These are phyloP conservation scores for Ophiostoma piceae DNA, from an alignment of 2,329 filamentous ascomycete species.

Conservation along the genomic window DNA sequence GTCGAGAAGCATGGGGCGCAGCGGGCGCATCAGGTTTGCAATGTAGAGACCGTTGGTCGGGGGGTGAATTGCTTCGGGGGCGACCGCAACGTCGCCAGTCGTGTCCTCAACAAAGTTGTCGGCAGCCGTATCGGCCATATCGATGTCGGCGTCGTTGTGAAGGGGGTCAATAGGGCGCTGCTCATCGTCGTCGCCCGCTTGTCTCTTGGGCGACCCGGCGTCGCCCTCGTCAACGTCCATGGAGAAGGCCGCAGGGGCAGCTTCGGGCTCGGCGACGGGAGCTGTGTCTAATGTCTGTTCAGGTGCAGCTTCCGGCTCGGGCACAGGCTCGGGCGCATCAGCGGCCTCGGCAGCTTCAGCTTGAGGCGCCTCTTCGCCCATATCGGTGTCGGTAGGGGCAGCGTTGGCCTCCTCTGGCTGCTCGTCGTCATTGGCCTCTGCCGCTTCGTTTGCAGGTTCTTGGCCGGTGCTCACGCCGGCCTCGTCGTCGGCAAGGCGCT, in stretches of 20 bases:
- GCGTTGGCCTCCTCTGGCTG: background rate
- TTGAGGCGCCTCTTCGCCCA: background rate
- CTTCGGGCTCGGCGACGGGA: background rate
- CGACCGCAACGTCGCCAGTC: constrained; percentile 30
- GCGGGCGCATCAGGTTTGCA: constrained; percentile 79
- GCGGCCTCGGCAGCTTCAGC: background rate
- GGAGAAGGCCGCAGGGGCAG: constrained; percentile 36
- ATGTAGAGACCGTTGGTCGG: constrained; percentile 81
- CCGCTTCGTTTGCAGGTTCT: constrained; percentile 4
- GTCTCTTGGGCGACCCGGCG: constrained; percentile 8
- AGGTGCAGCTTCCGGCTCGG: background rate
- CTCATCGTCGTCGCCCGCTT: background rate
- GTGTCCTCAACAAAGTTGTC: constrained; percentile 11
- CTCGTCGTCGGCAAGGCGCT: constrained; percentile 47
- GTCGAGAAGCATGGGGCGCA: constrained; percentile 63
- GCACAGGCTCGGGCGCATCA: background rate
- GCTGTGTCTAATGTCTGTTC: background rate
- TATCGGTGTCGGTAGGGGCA: constrained; percentile 12
- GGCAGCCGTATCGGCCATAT: constrained; percentile 26
- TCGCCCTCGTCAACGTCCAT: constrained; percentile 17
- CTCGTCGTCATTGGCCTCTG: background rate
- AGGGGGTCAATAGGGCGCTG: background rate
- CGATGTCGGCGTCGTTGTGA: background rate
- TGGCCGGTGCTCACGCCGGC: background rate
- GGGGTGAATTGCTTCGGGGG: constrained; percentile 59